A percentile compares a stretch with the other conserved stretches of the same genome.
These are phyloP conservation scores for Claviceps sp. DNA, from an alignment of 2,329 filamentous ascomycete species.

Conservation along the genomic window DNA sequence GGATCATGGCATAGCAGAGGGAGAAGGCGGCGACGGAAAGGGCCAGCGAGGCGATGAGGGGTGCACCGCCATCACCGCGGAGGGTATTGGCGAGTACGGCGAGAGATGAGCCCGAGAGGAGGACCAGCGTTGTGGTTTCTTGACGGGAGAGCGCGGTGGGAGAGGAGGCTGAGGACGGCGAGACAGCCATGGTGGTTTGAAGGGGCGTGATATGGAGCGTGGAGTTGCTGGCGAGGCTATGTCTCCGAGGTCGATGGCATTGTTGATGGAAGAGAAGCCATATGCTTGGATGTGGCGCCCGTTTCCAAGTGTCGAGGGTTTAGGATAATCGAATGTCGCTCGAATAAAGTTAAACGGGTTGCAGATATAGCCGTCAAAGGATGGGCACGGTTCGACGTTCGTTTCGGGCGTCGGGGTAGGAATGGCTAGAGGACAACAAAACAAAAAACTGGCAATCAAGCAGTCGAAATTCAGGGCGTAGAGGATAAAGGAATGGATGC, in stretches of 20 bases:
- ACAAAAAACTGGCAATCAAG: no score
- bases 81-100: slow-evolving; percentile 71
- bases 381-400: no score
- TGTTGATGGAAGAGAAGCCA: not conserved
- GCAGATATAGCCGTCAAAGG: no score
- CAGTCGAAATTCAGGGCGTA: not conserved
- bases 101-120: slow-evolving; percentile 55
- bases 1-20: slow-evolving; percentile 70
- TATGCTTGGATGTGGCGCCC: not conserved
- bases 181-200: not conserved
- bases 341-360: no score
- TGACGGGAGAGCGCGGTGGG: slow-evolving; percentile 32
- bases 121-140: slow-evolving; percentile 43
- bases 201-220: not conserved
- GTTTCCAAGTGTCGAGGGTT: no score
- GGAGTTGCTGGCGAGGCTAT: not conserved
- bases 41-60: slow-evolving; percentile 75
- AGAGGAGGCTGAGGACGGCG: slow-evolving; percentile 1
- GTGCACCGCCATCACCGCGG: slow-evolving; percentile 64
- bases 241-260: not conserved
- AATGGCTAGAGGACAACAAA: not conserved
- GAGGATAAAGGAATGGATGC: not conserved
- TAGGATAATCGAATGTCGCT: no score
- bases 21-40: slow-evolving; percentile 77
- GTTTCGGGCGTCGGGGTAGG: no score